Conservation (phyloP, 2,329 filamentous ascomycete species). For the Fusarium napiforme region DNA sequence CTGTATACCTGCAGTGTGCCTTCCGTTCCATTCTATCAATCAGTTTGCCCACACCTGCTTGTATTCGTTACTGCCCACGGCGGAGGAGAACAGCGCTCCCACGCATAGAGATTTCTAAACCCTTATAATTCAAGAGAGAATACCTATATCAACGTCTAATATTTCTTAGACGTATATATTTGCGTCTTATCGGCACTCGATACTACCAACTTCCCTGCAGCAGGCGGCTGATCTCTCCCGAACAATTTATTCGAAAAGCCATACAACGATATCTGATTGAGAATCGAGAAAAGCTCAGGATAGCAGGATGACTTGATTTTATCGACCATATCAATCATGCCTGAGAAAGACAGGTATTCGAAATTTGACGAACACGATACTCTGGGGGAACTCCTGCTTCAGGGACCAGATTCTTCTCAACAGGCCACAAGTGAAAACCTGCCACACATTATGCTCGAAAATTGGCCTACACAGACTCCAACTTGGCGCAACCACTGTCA, state of each 20-base stretch:
- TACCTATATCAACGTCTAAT: neutral
- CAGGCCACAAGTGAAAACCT: neutral
- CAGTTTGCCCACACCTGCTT: neutral
- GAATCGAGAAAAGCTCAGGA: neutral
- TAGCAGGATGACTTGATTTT: neutral
- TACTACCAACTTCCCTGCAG: neutral
- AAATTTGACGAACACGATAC: neutral
- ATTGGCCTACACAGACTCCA: neutral
- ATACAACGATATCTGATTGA: neutral
- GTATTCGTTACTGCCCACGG: neutral
- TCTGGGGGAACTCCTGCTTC: too few species aligned
- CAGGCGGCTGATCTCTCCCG: neutral
- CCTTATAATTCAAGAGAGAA: neutral
- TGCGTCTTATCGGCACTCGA: neutral
- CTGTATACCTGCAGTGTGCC: neutral
- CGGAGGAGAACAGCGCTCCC: neutral
- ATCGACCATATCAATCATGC: neutral
- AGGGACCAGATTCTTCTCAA: neutral
- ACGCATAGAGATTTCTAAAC: neutral
- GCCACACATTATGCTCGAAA: neutral
- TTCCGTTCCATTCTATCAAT: neutral
- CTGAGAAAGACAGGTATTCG: neutral
- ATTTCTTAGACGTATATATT: neutral
- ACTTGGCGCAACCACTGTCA: conserved; percentile 30
- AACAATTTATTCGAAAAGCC: neutral